Evolutionary conservation across 2,329 filamentous ascomycete species (phyloP).

Genomic region (Fusarium lateritium): DNA sequence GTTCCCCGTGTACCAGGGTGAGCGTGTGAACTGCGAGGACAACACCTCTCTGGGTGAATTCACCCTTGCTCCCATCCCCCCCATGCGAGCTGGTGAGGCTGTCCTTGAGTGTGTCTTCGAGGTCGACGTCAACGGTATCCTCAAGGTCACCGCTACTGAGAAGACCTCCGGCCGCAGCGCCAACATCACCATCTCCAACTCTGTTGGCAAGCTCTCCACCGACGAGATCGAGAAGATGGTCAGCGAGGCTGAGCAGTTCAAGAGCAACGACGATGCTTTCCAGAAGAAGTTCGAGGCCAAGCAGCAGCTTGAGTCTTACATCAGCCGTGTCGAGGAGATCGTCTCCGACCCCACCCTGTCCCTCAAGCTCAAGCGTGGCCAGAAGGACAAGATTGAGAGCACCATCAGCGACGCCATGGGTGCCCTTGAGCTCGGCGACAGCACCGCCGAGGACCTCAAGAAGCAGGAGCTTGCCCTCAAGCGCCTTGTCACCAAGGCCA

Average conservation of each 20-base stretch:
- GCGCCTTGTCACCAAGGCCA: conserved; percentile 98
- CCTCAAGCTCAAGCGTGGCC: conserved; percentile 97
- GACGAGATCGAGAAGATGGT: conserved; percentile 99
- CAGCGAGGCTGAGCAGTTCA: conserved; percentile 97
- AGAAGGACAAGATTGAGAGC: conserved; percentile 99
- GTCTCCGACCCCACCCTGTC: conserved; percentile 96
- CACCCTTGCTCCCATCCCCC: conserved; percentile 88
- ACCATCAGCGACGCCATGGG: conserved; percentile 98
- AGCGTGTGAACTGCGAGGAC: conserved; percentile 97
- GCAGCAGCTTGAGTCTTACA: conserved; percentile 99
- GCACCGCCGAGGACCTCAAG: conserved; percentile 93
- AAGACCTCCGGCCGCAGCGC: conserved; percentile 98
- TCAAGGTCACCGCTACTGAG: conserved; percentile 99
- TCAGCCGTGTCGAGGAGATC: conserved; percentile 98
- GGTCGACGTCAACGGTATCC: conserved; percentile 99
- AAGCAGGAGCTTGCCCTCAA: conserved; percentile 99
- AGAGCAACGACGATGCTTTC: conserved; percentile 97
- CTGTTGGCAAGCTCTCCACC: conserved; percentile 96
- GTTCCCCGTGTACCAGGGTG: conserved; percentile 96
- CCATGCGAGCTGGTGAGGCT: conserved; percentile 94
- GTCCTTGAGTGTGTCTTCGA: conserved; percentile 99
- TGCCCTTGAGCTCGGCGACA: conserved; percentile 95
- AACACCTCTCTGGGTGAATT: conserved; percentile 99
- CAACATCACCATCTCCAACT: conserved; percentile 99
- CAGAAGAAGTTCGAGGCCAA: conserved; percentile 99